phyloP scores from a whole-genome alignment of 305 asterid genomes.

The Plantago rigida region DNA sequence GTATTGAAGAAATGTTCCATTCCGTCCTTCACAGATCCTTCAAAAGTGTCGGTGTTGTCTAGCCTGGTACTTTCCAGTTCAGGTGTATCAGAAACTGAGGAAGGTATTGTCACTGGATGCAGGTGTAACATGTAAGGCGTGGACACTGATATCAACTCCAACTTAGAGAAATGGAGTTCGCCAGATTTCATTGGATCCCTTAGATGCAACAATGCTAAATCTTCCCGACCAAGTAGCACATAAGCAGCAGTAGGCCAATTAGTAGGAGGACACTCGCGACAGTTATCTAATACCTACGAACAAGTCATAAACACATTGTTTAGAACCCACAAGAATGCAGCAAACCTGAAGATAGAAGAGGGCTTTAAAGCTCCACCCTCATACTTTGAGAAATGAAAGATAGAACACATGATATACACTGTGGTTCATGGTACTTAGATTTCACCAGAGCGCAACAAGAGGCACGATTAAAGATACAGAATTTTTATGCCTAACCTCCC shows the following conservation, averaged over 20 bases:
- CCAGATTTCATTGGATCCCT: slow-evolving; percentile 49
- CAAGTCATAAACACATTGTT: slow-evolving; percentile 20
- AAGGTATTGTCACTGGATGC: slow-evolving; percentile 78
- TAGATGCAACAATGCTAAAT: slow-evolving; percentile 61
- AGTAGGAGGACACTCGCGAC: slow-evolving; percentile 91
- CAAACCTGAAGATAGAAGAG: neutral
- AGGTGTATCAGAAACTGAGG: slow-evolving; percentile 69
- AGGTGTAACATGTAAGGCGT: slow-evolving; percentile 84
- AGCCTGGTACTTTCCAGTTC: slow-evolving; percentile 58
- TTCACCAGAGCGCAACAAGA: neutral
- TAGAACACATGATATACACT: no score
- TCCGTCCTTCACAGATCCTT: slow-evolving; percentile 74
- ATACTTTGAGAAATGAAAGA: no score
- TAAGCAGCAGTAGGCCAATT: slow-evolving; percentile 96
- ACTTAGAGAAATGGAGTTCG: slow-evolving; percentile 50
- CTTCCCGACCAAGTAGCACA: slow-evolving; percentile 92
- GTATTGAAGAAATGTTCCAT: slow-evolving; percentile 92
- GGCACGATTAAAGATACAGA: neutral
- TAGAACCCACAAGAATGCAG: slow-evolving; percentile 13
- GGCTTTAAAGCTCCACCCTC: no score
- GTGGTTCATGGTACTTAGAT: neutral
- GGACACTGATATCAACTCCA: slow-evolving; percentile 58
- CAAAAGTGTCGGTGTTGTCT: slow-evolving; percentile 62
- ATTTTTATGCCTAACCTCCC: no score
- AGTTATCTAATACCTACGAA: slow-evolving; percentile 70